Evolutionary conservation across 2,329 filamentous ascomycete genomes (phyloP), one percentile per base, ranked within the genome.

Genomic region (Ceratocystis papillata): DNA sequence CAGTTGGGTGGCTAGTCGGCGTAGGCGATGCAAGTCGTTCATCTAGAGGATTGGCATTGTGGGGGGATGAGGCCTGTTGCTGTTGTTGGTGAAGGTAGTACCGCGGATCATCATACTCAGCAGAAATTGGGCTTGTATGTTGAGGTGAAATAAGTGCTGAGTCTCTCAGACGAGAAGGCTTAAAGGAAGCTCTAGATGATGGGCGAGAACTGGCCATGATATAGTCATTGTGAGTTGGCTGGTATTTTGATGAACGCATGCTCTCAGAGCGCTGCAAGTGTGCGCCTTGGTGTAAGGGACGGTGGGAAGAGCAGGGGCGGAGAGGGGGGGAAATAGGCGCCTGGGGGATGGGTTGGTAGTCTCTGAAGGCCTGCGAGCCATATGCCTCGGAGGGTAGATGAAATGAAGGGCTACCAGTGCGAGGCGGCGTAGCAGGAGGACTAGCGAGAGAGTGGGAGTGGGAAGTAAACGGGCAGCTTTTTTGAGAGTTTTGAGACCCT

Each of bases 251-350:
- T 15, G 44, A 63, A 30, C 28, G 22, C 15, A 30, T 20, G 25
- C 44, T 63, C 25, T 60, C 53, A 7, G 41, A 15, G 45, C 45
- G 53, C 37, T 55, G 46, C 17, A 45, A 17, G 62, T 37, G 33
- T 20, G 28, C 12, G 20, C 20, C 46, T 30, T 45, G 62, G 2
- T 46, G 53, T 50, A 45, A 10, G 20, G 64, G 12, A 6, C 28
- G 37, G 6, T 62, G 59, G 45, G 41, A 25, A 41, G 66, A 41
- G 12, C 25, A 30, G 17, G 63, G 46, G 22, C 25, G 66, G 4
- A 62, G 22, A 22, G 57, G 65, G 17, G 65, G 63, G n/a, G 66
- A 67, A 46, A 67, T 62, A 5, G 66, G 59, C 37, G 62, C 63
- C n/a, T 33, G 55, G 5, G 15, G 55, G n/a, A 59, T 65, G 65